Conservation (phyloP, 768 basidiomycete species). For the Cystofilobasidium macerans region DNA sequence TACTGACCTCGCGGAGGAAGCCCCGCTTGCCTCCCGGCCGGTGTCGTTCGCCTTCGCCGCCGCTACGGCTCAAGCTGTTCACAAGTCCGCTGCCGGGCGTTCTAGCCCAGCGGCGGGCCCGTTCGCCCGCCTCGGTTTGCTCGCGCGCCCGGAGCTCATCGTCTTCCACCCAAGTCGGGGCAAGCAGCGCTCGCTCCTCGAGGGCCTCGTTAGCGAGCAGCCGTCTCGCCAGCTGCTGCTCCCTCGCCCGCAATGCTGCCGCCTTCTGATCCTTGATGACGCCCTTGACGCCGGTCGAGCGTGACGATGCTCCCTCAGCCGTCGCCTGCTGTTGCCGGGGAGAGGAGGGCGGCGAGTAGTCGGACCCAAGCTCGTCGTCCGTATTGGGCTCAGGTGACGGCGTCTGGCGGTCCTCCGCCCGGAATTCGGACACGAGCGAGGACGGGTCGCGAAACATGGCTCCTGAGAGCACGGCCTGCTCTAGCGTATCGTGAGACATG, state of each 20-base stretch:
- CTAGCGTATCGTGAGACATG: slow-evolving; percentile 21
- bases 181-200: slow-evolving; percentile 17
- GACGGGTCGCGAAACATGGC: slow-evolving; percentile 19
- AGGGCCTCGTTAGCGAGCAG: slow-evolving; percentile 12
- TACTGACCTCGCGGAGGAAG: slow-evolving; percentile 19
- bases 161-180: slow-evolving; percentile 20
- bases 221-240: slow-evolving; percentile 2
- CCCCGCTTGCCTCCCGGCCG: too few species aligned
- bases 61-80: too few species aligned
- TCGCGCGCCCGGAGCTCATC: slow-evolving; percentile 9
- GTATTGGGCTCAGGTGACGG: slow-evolving; percentile 21
- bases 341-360: slow-evolving; percentile 2
- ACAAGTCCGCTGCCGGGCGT: background rate
- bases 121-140: slow-evolving; percentile 6
- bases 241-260: background rate
- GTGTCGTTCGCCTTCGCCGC: too few species aligned
- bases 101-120: slow-evolving; percentile 1
- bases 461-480: slow-evolving; percentile 25
- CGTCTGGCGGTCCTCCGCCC: slow-evolving; percentile 15
- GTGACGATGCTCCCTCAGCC: background rate
- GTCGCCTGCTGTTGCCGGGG: background rate
- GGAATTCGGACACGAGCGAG: slow-evolving; percentile 10
- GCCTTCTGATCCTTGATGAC: slow-evolving; percentile 18
- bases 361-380: slow-evolving; percentile 27
- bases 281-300: slow-evolving; percentile 23